A percentile compares a stretch with the other conserved stretches of the same genome.
Conservation (phyloP, 345 rosid genomes). For the Eucalyptus cloeziana region DNA sequence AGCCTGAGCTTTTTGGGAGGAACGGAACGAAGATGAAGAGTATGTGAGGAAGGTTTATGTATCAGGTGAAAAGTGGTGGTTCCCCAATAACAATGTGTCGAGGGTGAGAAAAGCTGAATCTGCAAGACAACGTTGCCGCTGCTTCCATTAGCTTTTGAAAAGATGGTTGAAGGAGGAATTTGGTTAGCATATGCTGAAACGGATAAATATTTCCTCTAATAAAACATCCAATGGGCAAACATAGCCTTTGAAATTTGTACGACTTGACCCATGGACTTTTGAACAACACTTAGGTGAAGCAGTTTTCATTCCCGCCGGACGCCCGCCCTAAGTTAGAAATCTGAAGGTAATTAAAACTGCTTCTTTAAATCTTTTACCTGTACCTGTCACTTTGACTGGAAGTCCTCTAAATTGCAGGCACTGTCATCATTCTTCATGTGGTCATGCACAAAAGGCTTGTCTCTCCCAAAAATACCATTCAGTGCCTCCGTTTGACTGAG, state of each 20-base stretch:
- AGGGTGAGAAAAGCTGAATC: not conserved
- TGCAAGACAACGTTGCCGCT: not conserved
- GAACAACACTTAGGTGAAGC: slow-evolving; percentile 74
- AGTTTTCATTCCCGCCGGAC: slow-evolving; percentile 87
- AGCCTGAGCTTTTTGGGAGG: not conserved
- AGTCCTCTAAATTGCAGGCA: not conserved
- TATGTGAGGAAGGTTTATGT: not conserved
- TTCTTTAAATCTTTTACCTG: not conserved
- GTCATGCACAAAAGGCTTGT: too few species aligned
- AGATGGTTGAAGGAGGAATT: slow-evolving; percentile 56
- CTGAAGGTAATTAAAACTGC: slow-evolving; percentile 33
- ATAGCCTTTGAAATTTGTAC: slow-evolving; percentile 10
- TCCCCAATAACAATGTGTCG: not conserved
- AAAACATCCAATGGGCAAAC: not conserved
- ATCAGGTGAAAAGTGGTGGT: not conserved
- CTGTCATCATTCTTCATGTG: not conserved
- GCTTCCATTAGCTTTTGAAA: not conserved
- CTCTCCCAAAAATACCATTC: too few species aligned
- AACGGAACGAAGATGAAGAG: not conserved
- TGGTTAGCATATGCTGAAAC: slow-evolving; percentile 23
- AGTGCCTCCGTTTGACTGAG: too few species aligned
- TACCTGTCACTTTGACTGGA: not conserved
- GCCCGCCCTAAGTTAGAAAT: slow-evolving; percentile 80
- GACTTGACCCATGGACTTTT: slow-evolving; percentile 86
- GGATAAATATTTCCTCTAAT: not conserved